phyloP scores from a whole-genome alignment of 2,329 filamentous ascomycete species.

The Nemania bipapillata region DNA sequence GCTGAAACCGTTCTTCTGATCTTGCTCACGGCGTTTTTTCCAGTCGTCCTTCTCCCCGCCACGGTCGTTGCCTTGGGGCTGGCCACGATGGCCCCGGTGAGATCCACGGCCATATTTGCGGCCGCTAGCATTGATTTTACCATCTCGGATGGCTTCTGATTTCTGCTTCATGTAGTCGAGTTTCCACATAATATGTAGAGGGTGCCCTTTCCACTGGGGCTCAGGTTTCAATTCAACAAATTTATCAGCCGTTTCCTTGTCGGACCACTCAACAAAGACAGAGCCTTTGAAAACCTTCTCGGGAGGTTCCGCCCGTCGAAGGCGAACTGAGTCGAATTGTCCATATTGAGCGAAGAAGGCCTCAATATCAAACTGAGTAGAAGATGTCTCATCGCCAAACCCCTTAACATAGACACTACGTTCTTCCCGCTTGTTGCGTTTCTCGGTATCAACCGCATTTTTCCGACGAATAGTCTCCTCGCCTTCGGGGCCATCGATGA shows the following conservation, averaged over 20 bases:
- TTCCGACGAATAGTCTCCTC: constrained; percentile 81
- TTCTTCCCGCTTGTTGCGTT: constrained; percentile 73
- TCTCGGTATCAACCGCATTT: constrained; percentile 70
- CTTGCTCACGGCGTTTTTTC: constrained; percentile 71
- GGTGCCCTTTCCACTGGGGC: constrained; percentile 84
- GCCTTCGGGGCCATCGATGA: constrained; percentile 77
- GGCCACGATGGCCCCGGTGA: constrained; percentile 52
- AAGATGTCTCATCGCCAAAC: constrained; percentile 84
- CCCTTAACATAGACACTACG: constrained; percentile 92
- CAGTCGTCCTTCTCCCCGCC: constrained; percentile 65
- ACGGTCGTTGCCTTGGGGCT: constrained; percentile 54
- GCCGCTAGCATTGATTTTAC: constrained; percentile 71
- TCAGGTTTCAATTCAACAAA: constrained; percentile 84
- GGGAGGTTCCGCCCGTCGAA: constrained; percentile 73
- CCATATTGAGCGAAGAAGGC: constrained; percentile 87
- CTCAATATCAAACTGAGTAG: constrained; percentile 93
- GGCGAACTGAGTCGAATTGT: constrained; percentile 81
- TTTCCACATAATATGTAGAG: constrained; percentile 87
- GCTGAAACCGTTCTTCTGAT: constrained; percentile 69
- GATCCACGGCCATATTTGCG: constrained; percentile 49
- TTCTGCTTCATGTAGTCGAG: constrained; percentile 85
- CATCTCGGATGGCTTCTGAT: constrained; percentile 74
- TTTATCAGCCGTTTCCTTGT: constrained; percentile 78
- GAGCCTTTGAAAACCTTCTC: constrained; percentile 90
- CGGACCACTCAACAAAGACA: constrained; percentile 91